These are phyloP conservation scores for Paramecium sexaurelia DNA, from an alignment of 73 alveolate species.

Conservation along the genomic window DNA sequence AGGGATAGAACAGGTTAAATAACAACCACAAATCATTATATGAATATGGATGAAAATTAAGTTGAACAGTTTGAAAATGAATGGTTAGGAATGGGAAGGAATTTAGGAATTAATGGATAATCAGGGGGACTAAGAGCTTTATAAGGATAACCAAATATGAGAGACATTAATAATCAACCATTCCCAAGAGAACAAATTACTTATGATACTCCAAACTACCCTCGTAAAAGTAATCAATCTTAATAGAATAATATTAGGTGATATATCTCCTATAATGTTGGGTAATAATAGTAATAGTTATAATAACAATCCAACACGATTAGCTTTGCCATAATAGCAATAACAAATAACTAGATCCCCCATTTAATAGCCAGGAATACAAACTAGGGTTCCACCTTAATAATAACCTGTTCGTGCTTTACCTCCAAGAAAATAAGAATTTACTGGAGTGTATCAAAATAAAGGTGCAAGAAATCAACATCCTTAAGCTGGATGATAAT, in stretches of 20 bases:
- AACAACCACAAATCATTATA: conserved; percentile 24
- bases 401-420: not conserved
- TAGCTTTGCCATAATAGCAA: not conserved
- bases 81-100: conserved; percentile 59
- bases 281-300: not conserved
- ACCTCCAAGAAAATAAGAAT: conserved; percentile 7
- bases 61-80: conserved; percentile 55
- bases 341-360: not conserved
- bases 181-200: conserved; percentile 16
- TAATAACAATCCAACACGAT: not conserved
- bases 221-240: not conserved
- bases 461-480: conserved; percentile 31
- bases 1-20: conserved; percentile 52
- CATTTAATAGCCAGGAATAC: not conserved
- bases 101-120: not conserved
- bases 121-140: not conserved
- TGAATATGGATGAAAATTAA: conserved; percentile 44
- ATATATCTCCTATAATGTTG: conserved; percentile 20
- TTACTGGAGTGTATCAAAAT: conserved; percentile 47
- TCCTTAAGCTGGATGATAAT: conserved; percentile 48
- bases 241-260: not conserved
- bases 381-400: not conserved
- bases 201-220: not conserved
- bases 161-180: conserved; percentile 8
- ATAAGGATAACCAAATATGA: not conserved